These are phyloP conservation scores for Picea abies DNA, from an alignment of 83 land plant species.

Conservation along the genomic window DNA sequence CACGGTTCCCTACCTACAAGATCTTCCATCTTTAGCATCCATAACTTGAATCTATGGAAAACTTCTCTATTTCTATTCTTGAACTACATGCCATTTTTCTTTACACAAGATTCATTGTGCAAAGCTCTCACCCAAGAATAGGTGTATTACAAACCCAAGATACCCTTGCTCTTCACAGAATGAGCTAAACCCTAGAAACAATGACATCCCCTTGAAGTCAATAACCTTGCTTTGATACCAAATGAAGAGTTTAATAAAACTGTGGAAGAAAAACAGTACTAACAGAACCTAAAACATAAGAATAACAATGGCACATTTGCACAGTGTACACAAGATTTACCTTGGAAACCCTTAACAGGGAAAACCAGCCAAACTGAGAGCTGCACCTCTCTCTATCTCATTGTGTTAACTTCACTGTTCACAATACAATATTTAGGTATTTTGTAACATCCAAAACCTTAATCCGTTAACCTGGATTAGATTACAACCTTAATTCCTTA, in stretches of 20 bases:
- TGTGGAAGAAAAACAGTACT: not conserved
- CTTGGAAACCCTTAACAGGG: not conserved
- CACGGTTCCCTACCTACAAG: not conserved
- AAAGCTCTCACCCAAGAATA: not conserved
- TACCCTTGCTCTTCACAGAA: not conserved
- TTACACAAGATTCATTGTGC: not conserved
- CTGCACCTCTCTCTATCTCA: not conserved
- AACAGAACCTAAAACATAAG: not conserved
- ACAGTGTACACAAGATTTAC: not conserved
- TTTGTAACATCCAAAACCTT: not conserved
- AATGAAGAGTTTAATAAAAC: not conserved
- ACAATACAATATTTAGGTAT: not conserved
- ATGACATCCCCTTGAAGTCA: not conserved
- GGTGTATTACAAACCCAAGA: not conserved
- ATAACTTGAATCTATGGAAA: not conserved
- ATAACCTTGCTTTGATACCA: not conserved
- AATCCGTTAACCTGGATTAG: too few relatives aligned
- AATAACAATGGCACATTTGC: not conserved
- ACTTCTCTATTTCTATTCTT: not conserved
- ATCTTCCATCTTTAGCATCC: slow-evolving; percentile 2
- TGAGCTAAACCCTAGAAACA: not conserved
- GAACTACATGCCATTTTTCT: not conserved
- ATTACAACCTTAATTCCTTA: too few relatives aligned
- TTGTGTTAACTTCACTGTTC: not conserved
- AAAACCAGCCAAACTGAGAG: not conserved